Conservation (phyloP, 169 alveolate genomes). For the Plasmodium gonderi region DNA sequence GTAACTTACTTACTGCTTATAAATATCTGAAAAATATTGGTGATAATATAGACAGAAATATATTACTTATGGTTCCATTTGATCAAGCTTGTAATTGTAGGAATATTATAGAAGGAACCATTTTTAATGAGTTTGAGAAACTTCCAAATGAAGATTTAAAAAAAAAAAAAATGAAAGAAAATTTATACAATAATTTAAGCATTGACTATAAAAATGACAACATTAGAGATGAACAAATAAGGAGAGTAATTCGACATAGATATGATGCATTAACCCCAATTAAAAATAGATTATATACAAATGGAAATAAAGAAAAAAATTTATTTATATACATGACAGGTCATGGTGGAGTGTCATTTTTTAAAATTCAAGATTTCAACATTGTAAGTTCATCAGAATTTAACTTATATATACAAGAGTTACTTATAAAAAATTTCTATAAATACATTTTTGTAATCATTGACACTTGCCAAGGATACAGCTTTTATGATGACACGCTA, state of each 20-base stretch:
- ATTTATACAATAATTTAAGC: slow-evolving; percentile 32
- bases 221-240: slow-evolving; percentile 51
- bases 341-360: slow-evolving; percentile 85
- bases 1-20: slow-evolving; percentile 73
- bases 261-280: slow-evolving; percentile 53
- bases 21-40: slow-evolving; percentile 56
- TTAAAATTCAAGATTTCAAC: slow-evolving; percentile 83
- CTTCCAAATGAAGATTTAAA: slow-evolving; percentile 17
- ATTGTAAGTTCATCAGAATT: slow-evolving; percentile 79
- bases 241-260: slow-evolving; percentile 67
- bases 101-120: slow-evolving; percentile 47
- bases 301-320: slow-evolving; percentile 64
- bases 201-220: slow-evolving; percentile 71
- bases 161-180: slow-evolving; percentile 16
- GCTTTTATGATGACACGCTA: slow-evolving; percentile 76
- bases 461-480: slow-evolving; percentile 86
- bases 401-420: slow-evolving; percentile 77
- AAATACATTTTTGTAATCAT: slow-evolving; percentile 75
- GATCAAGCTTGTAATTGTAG: slow-evolving; percentile 74
- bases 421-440: slow-evolving; percentile 79
- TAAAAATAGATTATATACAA: slow-evolving; percentile 45
- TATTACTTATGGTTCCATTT: slow-evolving; percentile 65
- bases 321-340: slow-evolving; percentile 83
- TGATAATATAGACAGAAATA: slow-evolving; percentile 37
- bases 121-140: slow-evolving; percentile 29